Percentiles rank a stretch among this genome's conserved stretches.
phyloP scores from a whole-genome alignment of 805 yeast genomes.

The Kazachstania kunashirensis region DNA sequence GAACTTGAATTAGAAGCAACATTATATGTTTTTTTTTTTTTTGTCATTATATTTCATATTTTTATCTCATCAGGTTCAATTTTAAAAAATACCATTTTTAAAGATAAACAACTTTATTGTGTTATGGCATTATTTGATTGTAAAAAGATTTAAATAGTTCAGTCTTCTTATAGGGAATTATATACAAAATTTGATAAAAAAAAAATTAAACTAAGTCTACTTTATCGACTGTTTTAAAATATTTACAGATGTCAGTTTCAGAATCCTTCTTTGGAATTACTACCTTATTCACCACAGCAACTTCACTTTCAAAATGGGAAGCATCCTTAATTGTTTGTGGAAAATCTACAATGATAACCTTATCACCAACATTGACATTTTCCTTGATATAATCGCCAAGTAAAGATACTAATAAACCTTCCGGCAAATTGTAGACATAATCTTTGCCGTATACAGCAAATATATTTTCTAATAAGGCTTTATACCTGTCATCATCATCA shows the following conservation, averaged over 20 bases:
- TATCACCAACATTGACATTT: conserved; percentile 29
- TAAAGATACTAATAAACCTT: conserved; percentile 30
- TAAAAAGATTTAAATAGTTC: neutral
- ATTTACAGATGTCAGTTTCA: conserved; percentile 44
- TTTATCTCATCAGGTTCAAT: too few relatives aligned
- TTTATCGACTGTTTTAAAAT: conserved; percentile 59
- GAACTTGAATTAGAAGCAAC: too few relatives aligned
- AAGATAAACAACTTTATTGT: too few relatives aligned
- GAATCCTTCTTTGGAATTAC: conserved; percentile 15
- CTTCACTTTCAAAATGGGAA: conserved; percentile 62
- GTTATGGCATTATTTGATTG: too few relatives aligned
- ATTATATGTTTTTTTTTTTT: too few relatives aligned
- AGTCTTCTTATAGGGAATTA: too few relatives aligned
- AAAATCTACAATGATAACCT: conserved; percentile 45
- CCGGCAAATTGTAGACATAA: conserved; percentile 25
- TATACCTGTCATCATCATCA: conserved; percentile 38
- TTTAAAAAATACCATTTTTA: too few relatives aligned
- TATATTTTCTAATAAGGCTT: conserved; percentile 42
- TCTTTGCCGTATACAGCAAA: conserved; percentile 21
- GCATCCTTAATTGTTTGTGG: conserved; percentile 59
- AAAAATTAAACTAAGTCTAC: conserved; percentile 17
- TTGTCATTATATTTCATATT: too few relatives aligned
- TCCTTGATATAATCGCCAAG: conserved; percentile 26
- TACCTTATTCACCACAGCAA: conserved; percentile 39
- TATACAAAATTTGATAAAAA: too few relatives aligned